Evolutionary conservation across 768 basidiomycete genomes (phyloP).

Genomic region (Hericium coralloides): DNA sequence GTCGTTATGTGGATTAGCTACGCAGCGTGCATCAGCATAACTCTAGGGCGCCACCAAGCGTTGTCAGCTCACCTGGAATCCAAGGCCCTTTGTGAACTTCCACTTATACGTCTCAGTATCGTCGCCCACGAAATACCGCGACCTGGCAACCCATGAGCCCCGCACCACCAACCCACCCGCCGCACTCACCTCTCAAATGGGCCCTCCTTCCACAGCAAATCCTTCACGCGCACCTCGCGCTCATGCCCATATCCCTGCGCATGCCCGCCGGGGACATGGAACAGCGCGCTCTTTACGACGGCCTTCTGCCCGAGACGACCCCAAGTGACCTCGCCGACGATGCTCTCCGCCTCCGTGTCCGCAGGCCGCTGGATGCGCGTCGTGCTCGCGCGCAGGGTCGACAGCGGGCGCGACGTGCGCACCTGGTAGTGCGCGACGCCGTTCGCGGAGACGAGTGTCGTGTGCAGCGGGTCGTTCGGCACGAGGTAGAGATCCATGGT

Average conservation of each 20-base stretch:
- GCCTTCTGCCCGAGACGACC: constrained; percentile 26
- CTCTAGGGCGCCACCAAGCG: background rate
- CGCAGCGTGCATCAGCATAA: background rate
- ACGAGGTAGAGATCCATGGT: constrained; percentile 46
- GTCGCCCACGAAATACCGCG: constrained; percentile 13
- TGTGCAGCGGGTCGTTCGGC: constrained; percentile 41
- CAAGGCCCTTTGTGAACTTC: constrained; percentile 10
- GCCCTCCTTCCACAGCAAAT: constrained; percentile 10
- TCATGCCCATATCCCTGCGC: background rate
- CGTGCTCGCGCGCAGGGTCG: constrained; percentile 23
- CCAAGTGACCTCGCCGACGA: constrained; percentile 46
- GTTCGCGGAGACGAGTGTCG: constrained; percentile 39
- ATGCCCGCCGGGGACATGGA: constrained; percentile 1
- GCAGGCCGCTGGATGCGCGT: constrained; percentile 34
- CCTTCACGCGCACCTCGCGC: constrained; percentile 12
- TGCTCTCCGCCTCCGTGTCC: constrained; percentile 16
- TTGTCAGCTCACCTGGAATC: constrained; percentile 8
- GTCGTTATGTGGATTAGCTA: constrained; percentile 13
- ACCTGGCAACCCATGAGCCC: constrained; percentile 1
- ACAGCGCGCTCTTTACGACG: constrained; percentile 12
- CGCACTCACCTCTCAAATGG: constrained; percentile 10
- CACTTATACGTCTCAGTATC: constrained; percentile 14
- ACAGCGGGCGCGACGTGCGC: constrained; percentile 26
- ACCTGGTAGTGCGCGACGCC: constrained; percentile 43
- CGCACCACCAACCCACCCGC: background rate